Base-by-base conservation (phyloP, 2,329 filamentous ascomycete species). In the Colletotrichum sansevieriae region DNA sequence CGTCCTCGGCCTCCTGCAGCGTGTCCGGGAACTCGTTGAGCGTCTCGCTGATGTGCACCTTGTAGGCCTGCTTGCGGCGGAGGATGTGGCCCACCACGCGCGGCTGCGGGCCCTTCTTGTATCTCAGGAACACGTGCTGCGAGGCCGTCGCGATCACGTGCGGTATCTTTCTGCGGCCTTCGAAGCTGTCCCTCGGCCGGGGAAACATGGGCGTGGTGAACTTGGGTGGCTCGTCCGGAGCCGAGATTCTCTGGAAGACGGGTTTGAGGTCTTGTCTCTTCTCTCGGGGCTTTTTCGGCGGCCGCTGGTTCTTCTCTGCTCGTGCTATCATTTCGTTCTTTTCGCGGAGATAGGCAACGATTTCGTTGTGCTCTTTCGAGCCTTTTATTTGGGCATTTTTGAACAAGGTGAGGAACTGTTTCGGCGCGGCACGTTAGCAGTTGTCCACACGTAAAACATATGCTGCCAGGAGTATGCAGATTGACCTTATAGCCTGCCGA, bases 401-500 rank as follows among this genome's bases (percentile, higher is more conserved):
- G 55, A 85, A 73, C 68, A 85, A 71, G 71, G 78, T 74, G 12
- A 86, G 78, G 70, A 81, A 84, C 79, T 83, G 13, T 25, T 25
- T 25, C 37, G 20, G 18, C 25, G 18, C 3, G 22, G 10, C 18
- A 44, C 6, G 46, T 46, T 18, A 44, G 55, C 39, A 33, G 35
- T 13, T 4, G 15, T 3, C 0, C 11, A n/a, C 12, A 18, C 2
- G 47, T 4, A 9, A 9, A 29, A 2, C 29, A 4, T 8, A 29
- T 11, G n/a, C 12, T 15, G 11, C 12, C 49, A 35, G 18, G 25
- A 11, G 5, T 15, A 33, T 33, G 12, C 63, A 25, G 68, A 73
- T 18, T 72, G 18, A 89, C 88, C 78, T 88, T 87, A 80, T 95
- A 95, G 25, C 92, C 93, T 29, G 87, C 86, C 39, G 86, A 80